These are phyloP conservation scores for Bryoerythrophyllum caledonicum DNA, from an alignment of 225 moss, liverwort and hornwort species.

Conservation along the genomic window DNA sequence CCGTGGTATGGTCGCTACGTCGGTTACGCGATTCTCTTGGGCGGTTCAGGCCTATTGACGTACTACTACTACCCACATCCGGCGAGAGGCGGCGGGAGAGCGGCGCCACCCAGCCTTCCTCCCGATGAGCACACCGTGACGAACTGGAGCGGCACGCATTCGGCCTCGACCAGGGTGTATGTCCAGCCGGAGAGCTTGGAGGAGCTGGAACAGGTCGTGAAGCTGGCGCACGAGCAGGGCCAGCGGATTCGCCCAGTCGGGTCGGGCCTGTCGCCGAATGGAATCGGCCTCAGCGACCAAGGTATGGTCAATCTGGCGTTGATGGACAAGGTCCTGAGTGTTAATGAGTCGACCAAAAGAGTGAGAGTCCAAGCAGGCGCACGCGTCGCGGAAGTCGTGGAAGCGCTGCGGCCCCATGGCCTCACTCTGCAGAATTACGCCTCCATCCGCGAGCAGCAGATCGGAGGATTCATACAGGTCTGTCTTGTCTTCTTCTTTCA, in stretches of 20 bases:
- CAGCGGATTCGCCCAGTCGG: slow-evolving; percentile 88
- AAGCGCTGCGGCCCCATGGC: slow-evolving; percentile 74
- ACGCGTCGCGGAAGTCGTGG: slow-evolving; percentile 84
- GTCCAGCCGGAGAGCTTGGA: slow-evolving; percentile 78
- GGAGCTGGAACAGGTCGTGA: slow-evolving; percentile 70
- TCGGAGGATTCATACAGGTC: slow-evolving; percentile 97
- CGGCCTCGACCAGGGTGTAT: slow-evolving; percentile 72
- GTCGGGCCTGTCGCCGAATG: slow-evolving; percentile 93
- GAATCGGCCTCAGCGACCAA: slow-evolving; percentile 70
- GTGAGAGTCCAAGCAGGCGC: slow-evolving; percentile 95
- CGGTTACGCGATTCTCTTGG: slow-evolving; percentile 45
- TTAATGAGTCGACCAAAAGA: slow-evolving; percentile 61
- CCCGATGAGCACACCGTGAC: slow-evolving; percentile 66
- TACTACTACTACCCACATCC: slow-evolving; percentile 60
- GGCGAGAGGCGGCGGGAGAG: slow-evolving; percentile 24
- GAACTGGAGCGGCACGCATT: slow-evolving; percentile 98
- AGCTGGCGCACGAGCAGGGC: slow-evolving; percentile 59
- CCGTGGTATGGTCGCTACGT: slow-evolving; percentile 57
- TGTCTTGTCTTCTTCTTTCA: neutral
- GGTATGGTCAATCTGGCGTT: slow-evolving; percentile 94
- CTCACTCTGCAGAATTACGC: slow-evolving; percentile 91
- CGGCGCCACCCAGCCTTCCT: neutral
- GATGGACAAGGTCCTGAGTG: slow-evolving; percentile 85
- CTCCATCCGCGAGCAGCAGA: slow-evolving; percentile 94
- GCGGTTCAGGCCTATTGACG: slow-evolving; percentile 52